Evolutionary conservation across 768 basidiomycete genomes (phyloP), one percentile per base, ranked within the genome.

Genomic region (Pleurotus citrinopileatus): DNA sequence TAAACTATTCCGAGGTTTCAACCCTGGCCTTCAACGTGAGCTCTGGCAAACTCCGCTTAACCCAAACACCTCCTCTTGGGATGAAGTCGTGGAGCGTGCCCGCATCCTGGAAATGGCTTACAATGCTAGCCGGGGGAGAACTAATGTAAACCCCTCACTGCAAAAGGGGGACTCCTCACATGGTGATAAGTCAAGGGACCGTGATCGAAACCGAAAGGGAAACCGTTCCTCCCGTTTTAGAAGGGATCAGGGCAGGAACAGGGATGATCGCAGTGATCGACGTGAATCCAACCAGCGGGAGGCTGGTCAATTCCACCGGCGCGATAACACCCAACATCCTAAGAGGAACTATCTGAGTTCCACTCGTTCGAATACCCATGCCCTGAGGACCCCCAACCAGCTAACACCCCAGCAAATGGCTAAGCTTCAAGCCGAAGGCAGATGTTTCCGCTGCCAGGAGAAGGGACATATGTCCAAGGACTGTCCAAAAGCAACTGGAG

Each of bases 1-100:
- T 4, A 61, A 63, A 6, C 55, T 78, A 0, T 79, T 71, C 72
- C 58, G 64, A 1, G 71, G 75, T 0, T 54, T 73, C 0, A 51
- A 57, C 1, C 19, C 52, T 0, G 42, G 59, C 10, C 60, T 74
- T 0, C 70, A 70, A 26, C 52, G 45, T 0, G 57, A 65, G 2
- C 45, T 74, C 1, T 69, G 67, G 65, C 53, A 57, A 12, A 56
- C 68, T 1, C 53, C 63, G 2, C 54, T 74, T 0, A 65, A 67
- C 2, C 65, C 65, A 0, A 63, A 70, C 4, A 34, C 42, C 0
- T 63, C 66, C 0, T 36, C 52, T 0, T 70, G 65, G 59, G 47
- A 65, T 0, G 53, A 67, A 3, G 63, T 77, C 0, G 42, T 67
- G 0, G 51, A 58, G 0, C 63, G 56, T 0, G 73, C 74, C 0